Conservation (phyloP, 2,329 filamentous ascomycete species). For the Graphilbum fragrans region DNA sequence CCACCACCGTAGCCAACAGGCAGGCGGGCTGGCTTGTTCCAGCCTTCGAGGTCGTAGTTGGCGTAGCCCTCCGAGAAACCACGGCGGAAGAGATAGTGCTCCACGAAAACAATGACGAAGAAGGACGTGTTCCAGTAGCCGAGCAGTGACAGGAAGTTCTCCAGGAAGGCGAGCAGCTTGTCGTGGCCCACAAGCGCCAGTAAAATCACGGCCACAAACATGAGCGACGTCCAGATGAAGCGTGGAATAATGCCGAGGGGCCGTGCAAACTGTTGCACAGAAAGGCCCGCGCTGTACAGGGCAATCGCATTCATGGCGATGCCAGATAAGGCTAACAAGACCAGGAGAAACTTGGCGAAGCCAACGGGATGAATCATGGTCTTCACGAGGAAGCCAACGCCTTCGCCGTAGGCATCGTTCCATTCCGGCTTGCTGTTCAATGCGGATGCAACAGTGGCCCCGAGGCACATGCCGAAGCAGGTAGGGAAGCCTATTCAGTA, state of each 20-base stretch:
- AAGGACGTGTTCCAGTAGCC: constrained; percentile 39
- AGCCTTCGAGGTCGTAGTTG: constrained; percentile 35
- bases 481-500: constrained; percentile 26
- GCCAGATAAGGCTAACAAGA: constrained; percentile 40
- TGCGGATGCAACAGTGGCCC: constrained; percentile 50
- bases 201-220: constrained; percentile 30
- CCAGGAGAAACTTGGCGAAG: constrained; percentile 51
- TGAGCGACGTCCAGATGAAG: constrained; percentile 32
- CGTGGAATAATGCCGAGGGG: constrained; percentile 30
- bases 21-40: constrained; percentile 29
- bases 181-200: constrained; percentile 30
- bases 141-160: constrained; percentile 34
- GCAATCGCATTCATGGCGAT: constrained; percentile 34
- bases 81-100: constrained; percentile 35
- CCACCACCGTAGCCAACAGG: constrained; percentile 30
- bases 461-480: constrained; percentile 45
- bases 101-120: constrained; percentile 32
- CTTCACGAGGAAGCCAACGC: constrained; percentile 45
- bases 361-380: constrained; percentile 46
- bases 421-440: constrained; percentile 40
- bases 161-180: constrained; percentile 27
- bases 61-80: constrained; percentile 17
- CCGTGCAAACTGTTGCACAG: constrained; percentile 27
- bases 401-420: constrained; percentile 38
- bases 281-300: constrained; percentile 26